These are phyloP conservation scores for Botrytis porri DNA, from an alignment of 2,329 filamentous ascomycete genomes.

Conservation along the genomic window DNA sequence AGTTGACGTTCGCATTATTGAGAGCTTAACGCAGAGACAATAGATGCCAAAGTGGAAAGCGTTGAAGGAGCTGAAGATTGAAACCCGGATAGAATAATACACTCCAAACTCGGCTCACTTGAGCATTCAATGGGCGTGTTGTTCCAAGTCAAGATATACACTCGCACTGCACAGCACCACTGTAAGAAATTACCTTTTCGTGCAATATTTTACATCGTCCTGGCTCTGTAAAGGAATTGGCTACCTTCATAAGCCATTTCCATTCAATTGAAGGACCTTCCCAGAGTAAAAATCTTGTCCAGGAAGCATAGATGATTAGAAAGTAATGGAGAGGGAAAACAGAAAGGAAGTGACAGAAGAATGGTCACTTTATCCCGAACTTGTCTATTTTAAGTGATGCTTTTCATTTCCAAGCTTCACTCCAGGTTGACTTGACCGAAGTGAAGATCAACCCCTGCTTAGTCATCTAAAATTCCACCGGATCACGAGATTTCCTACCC, in stretches of 20 bases:
- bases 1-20: no score
- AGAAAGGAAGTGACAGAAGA: neutral
- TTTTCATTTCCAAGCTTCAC: neutral
- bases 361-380: neutral
- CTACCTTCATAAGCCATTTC: neutral
- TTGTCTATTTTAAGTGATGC: neutral
- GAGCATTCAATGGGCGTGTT: neutral
- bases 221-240: neutral
- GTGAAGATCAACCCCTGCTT: neutral
- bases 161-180: neutral
- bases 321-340: accelerated
- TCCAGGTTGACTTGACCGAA: neutral
- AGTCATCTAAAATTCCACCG: neutral
- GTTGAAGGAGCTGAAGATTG: neutral
- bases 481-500: constrained; percentile 7
- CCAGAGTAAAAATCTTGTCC: neutral
- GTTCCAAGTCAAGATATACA: neutral
- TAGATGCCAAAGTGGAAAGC: no score
- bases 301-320: neutral
- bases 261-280: neutral
- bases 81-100: no score
- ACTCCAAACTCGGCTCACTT: no score
- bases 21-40: neutral
- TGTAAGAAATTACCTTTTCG: neutral
- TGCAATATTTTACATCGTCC: no score